Evolutionary conservation across 352 stramenopile genomes (phyloP).

Genomic region (Pythium brachiatum): DNA sequence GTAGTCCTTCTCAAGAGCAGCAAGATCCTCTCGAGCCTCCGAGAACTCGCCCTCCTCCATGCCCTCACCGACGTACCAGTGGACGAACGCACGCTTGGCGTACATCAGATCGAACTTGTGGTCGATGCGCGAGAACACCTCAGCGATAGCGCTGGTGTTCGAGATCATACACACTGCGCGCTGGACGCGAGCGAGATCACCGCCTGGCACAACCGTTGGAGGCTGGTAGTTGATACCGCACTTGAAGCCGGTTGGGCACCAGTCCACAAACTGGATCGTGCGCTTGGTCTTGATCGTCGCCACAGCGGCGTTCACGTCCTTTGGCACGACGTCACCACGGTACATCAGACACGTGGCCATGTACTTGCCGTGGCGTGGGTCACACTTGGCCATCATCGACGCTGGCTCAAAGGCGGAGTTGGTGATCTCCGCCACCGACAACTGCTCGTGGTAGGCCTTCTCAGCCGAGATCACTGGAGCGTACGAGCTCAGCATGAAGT

Average conservation of each 20-base stretch:
- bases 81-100: conserved; percentile 97
- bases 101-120: conserved; percentile 99
- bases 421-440: conserved; percentile 98
- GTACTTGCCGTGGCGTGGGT: conserved; percentile 99
- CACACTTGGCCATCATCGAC: conserved; percentile 99
- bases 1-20: conserved; percentile 99
- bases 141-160: conserved; percentile 98
- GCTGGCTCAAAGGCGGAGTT: conserved; percentile 97
- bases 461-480: conserved; percentile 97
- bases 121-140: conserved; percentile 96
- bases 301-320: conserved; percentile 93
- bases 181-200: conserved; percentile 97
- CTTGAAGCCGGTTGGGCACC: conserved; percentile 97
- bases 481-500: conserved; percentile 99
- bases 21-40: conserved; percentile 98
- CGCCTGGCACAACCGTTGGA: conserved; percentile 94
- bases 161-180: conserved; percentile 99
- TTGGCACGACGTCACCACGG: conserved; percentile 93
- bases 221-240: conserved; percentile 99
- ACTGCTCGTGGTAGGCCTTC: conserved; percentile 97
- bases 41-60: conserved; percentile 99
- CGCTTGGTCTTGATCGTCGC: conserved; percentile 98
- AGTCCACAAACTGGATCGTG: conserved; percentile 98
- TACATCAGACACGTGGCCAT: conserved; percentile 99
- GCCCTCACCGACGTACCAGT: conserved; percentile 99